Conservation (phyloP, 2,329 filamentous ascomycete genomes). For the Escovopsis sp. region DNA sequence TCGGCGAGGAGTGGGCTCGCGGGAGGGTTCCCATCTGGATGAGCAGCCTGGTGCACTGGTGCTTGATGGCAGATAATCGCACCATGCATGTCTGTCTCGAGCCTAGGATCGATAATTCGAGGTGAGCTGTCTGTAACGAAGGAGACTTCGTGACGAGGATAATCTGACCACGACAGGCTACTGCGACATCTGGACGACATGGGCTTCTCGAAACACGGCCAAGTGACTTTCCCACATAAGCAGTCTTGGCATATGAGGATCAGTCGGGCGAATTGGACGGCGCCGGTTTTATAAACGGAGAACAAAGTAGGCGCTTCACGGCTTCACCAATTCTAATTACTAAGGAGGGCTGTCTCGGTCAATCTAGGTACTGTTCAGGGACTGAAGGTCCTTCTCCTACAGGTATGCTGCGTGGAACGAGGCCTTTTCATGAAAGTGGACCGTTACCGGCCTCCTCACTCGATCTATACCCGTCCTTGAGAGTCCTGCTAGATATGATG, state of each 20-base stretch:
- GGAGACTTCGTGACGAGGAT: too few relatives aligned
- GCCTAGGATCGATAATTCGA: conserved; percentile 78
- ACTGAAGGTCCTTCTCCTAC: too few relatives aligned
- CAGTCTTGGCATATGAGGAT: conserved; percentile 77
- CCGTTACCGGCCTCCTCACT: neutral
- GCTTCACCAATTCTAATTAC: neutral
- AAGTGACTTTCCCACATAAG: conserved; percentile 83
- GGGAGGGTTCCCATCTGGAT: conserved; percentile 75
- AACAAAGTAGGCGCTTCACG: neutral
- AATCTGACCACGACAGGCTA: conserved; percentile 9
- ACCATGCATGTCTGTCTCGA: conserved; percentile 78
- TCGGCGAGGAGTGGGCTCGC: conserved; percentile 85
- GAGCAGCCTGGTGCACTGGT: conserved; percentile 75
- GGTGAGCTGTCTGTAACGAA: conserved; percentile 37
- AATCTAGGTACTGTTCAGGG: too few relatives aligned
- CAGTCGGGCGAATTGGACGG: conserved; percentile 65
- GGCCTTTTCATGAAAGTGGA: neutral
- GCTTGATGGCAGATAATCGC: conserved; percentile 59
- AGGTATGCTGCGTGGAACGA: neutral
- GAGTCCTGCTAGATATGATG: neutral
- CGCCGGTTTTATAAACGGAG: conserved; percentile 39
- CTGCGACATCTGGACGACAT: conserved; percentile 50
- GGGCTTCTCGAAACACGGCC: conserved; percentile 77
- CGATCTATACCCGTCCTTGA: too few relatives aligned
- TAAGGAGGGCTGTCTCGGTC: too few relatives aligned